Evolutionary conservation across 345 rosid species (phyloP).

Genomic region (Clarkia xantiana): DNA sequence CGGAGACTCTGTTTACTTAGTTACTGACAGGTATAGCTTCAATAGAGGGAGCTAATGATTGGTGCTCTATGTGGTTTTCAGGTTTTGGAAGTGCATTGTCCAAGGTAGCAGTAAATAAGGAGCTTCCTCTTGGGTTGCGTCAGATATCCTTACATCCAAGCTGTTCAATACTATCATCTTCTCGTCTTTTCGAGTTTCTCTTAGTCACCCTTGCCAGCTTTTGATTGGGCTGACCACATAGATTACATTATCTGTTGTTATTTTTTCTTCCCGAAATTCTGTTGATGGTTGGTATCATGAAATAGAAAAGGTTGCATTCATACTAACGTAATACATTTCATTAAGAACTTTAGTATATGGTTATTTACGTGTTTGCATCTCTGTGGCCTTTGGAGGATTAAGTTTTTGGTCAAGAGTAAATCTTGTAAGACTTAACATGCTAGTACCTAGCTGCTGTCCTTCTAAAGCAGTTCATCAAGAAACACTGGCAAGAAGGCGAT

Average conservation of each 20-base stretch:
- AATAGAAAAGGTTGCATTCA: too few relatives aligned
- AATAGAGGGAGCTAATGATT: background rate
- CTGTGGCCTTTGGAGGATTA: background rate
- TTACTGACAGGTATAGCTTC: background rate
- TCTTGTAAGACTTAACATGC: constrained; percentile 38
- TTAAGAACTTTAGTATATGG: too few relatives aligned
- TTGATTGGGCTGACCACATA: background rate
- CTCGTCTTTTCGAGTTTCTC: background rate
- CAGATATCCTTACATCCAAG: constrained; percentile 61
- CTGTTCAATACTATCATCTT: background rate
- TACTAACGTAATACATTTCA: too few relatives aligned
- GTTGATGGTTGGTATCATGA: too few relatives aligned
- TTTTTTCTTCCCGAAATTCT: too few relatives aligned
- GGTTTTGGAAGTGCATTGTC: constrained; percentile 81
- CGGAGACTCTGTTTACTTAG: background rate
- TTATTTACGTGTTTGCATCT: background rate
- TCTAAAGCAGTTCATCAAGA: constrained; percentile 74
- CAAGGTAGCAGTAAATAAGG: constrained; percentile 64
- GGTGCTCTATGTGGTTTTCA: constrained; percentile 12
- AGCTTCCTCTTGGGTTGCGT: constrained; percentile 60
- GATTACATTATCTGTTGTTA: background rate
- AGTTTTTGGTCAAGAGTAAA: background rate
- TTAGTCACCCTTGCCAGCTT: background rate
- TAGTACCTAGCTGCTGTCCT: constrained; percentile 83
- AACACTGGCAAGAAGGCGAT: constrained; percentile 87